Conservation (phyloP, 768 basidiomycete species). For the Mycena indigotica region DNA sequence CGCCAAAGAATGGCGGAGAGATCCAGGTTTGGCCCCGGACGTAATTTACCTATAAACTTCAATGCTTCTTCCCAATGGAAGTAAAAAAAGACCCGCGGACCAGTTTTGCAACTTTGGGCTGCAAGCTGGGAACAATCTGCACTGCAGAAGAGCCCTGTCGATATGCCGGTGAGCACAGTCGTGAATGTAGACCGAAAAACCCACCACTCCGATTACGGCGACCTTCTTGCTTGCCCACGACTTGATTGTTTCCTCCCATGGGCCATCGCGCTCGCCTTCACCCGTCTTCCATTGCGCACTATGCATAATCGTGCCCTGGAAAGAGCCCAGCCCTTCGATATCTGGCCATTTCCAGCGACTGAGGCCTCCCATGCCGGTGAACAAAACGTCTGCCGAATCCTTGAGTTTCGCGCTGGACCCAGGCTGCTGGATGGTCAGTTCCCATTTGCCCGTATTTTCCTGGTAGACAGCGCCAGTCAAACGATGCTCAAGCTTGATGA, state of each 20-base stretch:
- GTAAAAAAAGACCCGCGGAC: conserved; percentile 3
- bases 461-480: conserved; percentile 54
- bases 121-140: conserved; percentile 60
- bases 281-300: conserved; percentile 61
- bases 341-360: conserved; percentile 71
- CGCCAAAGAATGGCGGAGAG: conserved; percentile 45
- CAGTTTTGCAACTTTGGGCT: conserved; percentile 51
- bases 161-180: too few species aligned
- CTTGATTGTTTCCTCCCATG: conserved; percentile 47
- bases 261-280: conserved; percentile 32
- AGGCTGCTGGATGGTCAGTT: conserved; percentile 45
- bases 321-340: conserved; percentile 57
- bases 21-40: conserved; percentile 66
- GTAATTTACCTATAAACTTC: conserved; percentile 38
- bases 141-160: conserved; percentile 67
- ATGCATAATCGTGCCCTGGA: conserved; percentile 61
- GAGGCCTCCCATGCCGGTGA: conserved; percentile 54
- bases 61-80: neutral
- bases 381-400: conserved; percentile 58
- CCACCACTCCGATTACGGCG: conserved; percentile 63
- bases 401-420: conserved; percentile 47
- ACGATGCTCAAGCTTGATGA: conserved; percentile 59
- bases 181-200: too few species aligned
- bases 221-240: conserved; percentile 56
- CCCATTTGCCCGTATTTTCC: conserved; percentile 57